A percentile compares a stretch with the other conserved stretches of the same genome.
These are phyloP conservation scores for Collybia mongolica DNA, from an alignment of 768 basidiomycete species.

Conservation along the genomic window DNA sequence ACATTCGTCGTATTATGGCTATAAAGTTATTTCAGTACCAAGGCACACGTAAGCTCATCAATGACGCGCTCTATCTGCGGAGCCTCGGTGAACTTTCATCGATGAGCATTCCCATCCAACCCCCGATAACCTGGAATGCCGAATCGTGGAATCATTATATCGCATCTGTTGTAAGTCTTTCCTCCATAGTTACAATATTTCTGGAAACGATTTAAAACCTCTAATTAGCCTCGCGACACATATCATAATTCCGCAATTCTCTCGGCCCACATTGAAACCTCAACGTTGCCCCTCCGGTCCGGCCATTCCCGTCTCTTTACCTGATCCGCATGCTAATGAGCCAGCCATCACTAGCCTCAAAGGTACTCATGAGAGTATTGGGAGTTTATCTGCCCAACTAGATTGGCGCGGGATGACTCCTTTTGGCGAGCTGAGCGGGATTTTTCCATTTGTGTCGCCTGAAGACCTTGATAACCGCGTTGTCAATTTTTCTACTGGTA, in stretches of 20 bases:
- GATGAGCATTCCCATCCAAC: slow-evolving; percentile 49
- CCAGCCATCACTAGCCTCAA: slow-evolving; percentile 23
- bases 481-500: slow-evolving; percentile 39
- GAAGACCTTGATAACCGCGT: slow-evolving; percentile 25
- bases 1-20: slow-evolving; percentile 3
- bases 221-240: slow-evolving; percentile 25
- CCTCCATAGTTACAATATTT: background rate
- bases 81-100: slow-evolving; percentile 47
- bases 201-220: background rate
- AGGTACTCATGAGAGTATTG: slow-evolving; percentile 33
- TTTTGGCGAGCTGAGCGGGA: slow-evolving; percentile 57
- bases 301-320: slow-evolving; percentile 4
- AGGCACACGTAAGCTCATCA: slow-evolving; percentile 45
- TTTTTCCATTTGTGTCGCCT: slow-evolving; percentile 40
- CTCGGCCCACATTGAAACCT: slow-evolving; percentile 56
- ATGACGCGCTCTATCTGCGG: slow-evolving; percentile 62
- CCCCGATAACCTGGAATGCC: slow-evolving; percentile 41
- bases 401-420: slow-evolving; percentile 53
- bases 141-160: slow-evolving; percentile 23
- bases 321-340: slow-evolving; percentile 2
- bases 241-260: slow-evolving; percentile 60
- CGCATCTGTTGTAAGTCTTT: slow-evolving; percentile 21
- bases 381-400: slow-evolving; percentile 43
- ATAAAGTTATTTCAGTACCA: slow-evolving; percentile 25
- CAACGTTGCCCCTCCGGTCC: slow-evolving; percentile 61